Base-by-base conservation (phyloP, 1,284 basidiomycete species). In the Cryptococcus neoformans region DNA sequence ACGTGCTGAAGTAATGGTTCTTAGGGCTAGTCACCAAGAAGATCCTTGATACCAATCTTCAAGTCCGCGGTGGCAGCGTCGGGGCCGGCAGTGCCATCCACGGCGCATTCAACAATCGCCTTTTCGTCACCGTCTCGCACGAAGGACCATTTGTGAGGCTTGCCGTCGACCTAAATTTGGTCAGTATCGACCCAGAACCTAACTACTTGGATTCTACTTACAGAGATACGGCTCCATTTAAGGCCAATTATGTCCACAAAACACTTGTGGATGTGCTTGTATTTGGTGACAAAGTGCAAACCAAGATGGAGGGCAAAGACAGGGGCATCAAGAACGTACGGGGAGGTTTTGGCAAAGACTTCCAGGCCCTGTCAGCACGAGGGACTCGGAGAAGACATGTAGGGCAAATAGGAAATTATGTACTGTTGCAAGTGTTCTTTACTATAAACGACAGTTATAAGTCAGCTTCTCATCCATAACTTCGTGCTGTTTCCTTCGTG, bases 391-490 rank as follows among this genome's bases (percentile, higher is more conserved):
- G 6, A 57, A 52, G 28, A 63, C 54, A 4, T 14, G 6, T 12
- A 50, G 39, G 37, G 17, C 3, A 50, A 28, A 41, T 34, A 55
- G 41, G 41, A 47, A 28, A n/a, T 48, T 21, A 76, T 83, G 44
- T 67, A 90, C 89, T 89, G 69, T 96, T 90, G 17, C 86, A 87
- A 54, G 94, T 95, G 78, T 96, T 95, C 81, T 96, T 96, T 76
- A 94, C 89, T 88, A 49, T n/a, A 16, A 38, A 40, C 34, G 28
- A 40, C 38, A 55, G 37, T 55, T 21, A 47, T 49, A 50, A 17
- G 51, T 42, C 11, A 53, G 44, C 40, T 14, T 54, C n/a, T 14
- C 50, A 9, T 44, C 17, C 12, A 28, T 5, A n/a, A 4, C 3
- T 28, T 10, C 36, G 21, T 12, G 39, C 9, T 44, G 37, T 1